A percentile compares a stretch with the other conserved stretches of the same genome.
Conservation (phyloP, 179 eudicot species). For the Beta macrorhiza region DNA sequence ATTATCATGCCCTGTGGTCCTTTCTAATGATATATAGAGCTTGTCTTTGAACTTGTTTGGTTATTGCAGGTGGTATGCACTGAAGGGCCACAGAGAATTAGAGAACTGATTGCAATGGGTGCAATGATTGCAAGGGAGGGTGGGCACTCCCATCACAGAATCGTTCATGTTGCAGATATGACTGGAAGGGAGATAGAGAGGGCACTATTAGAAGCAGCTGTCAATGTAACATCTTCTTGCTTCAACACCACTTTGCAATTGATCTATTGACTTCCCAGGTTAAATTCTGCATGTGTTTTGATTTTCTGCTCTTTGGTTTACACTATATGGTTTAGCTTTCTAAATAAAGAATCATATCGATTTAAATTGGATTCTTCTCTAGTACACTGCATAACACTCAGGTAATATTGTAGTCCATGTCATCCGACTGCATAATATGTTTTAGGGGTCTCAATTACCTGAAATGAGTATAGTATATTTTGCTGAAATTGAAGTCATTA, state of each 20-base stretch:
- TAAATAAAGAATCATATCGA: not conserved
- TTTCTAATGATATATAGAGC: not conserved
- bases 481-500: not conserved
- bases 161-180: conserved; percentile 99
- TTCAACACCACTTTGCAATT: conserved; percentile 88
- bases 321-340: conserved; percentile 6
- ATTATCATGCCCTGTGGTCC: not conserved
- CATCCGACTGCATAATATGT: not conserved
- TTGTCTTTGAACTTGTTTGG: conserved; percentile 25
- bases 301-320: not conserved
- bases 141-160: conserved; percentile 91
- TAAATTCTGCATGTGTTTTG: conserved; percentile 7
- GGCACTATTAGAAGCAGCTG: conserved; percentile 76
- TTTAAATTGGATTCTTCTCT: not conserved
- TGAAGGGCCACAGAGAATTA: conserved; percentile 95
- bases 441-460: not conserved
- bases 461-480: not conserved
- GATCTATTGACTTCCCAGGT: conserved; percentile 96
- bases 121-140: conserved; percentile 99
- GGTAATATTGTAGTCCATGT: not conserved
- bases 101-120: conserved; percentile 92
- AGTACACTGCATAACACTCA: not conserved
- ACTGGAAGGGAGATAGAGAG: conserved; percentile 97
- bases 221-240: conserved; percentile 66
- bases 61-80: conserved; percentile 83